Evolutionary conservation across 2,329 filamentous ascomycete genomes (phyloP).

Genomic region (Coniochaeta hoffmannii): DNA sequence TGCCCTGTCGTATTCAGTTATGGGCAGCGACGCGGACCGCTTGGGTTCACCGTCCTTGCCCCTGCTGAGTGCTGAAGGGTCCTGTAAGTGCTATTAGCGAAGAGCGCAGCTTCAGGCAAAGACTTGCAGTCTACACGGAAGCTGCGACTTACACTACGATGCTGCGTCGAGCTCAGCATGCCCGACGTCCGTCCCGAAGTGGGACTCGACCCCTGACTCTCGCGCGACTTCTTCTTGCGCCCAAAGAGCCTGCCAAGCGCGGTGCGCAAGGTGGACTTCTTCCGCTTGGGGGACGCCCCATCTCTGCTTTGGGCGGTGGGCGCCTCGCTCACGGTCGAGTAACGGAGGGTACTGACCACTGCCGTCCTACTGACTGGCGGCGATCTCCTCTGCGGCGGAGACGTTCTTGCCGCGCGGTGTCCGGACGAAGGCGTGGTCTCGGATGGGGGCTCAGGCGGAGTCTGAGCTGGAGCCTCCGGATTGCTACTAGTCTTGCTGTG

Average conservation of each 20-base stretch:
- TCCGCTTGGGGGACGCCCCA: slow-evolving; percentile 35
- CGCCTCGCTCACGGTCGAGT: slow-evolving; percentile 38
- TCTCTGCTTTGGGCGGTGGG: slow-evolving; percentile 22
- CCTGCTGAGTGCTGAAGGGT: slow-evolving; percentile 28
- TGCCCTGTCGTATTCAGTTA: slow-evolving; percentile 53
- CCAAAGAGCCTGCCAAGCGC: slow-evolving; percentile 53
- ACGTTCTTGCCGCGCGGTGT: slow-evolving; percentile 5
- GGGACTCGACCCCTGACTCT: slow-evolving; percentile 21
- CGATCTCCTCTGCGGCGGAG: slow-evolving; percentile 12
- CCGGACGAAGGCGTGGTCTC: neutral
- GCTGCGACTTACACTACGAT: slow-evolving; percentile 39
- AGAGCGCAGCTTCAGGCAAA: neutral
- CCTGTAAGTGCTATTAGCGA: slow-evolving; percentile 19
- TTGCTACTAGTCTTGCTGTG: slow-evolving; percentile 12
- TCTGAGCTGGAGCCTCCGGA: slow-evolving; percentile 16
- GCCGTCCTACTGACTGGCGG: slow-evolving; percentile 9
- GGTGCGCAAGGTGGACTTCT: slow-evolving; percentile 49
- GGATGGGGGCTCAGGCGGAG: slow-evolving; percentile 12
- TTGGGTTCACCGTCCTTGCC: slow-evolving; percentile 34
- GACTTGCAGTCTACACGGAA: neutral
- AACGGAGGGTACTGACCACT: slow-evolving; percentile 22
- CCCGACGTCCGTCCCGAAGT: slow-evolving; percentile 19
- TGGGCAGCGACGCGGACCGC: slow-evolving; percentile 50
- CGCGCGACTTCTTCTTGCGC: slow-evolving; percentile 41
- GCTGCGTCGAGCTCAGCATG: slow-evolving; percentile 25